Base-by-base conservation (phyloP, 768 basidiomycete genomes). In the Termitomyces sp. region DNA sequence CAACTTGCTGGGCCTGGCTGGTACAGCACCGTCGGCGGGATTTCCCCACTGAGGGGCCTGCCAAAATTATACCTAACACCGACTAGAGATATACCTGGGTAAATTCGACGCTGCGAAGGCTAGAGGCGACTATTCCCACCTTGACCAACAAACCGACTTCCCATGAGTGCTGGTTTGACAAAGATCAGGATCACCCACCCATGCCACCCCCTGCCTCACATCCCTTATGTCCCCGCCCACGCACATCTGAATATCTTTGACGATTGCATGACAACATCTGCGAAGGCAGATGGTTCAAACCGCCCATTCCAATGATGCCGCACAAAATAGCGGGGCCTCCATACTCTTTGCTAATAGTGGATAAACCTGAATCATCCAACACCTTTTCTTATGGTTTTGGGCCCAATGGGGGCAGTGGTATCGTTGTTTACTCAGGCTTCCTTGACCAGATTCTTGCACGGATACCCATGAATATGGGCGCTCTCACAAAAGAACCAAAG, bases 301-400 rank as follows among this genome's bases (percentile, higher is more conserved):
- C 72, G 12, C 72, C 78, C 13, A 73, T 36, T 22, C 37, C 58
- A 12, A 54, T 36, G 31, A 48, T 77, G 22, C 77, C 85, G 4
- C 86, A 88, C 61, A 69, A 77, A 22, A 81, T 88, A 47, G 76
- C 89, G 11, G 93, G 93, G 0, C 91, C 93, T 31, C 94, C 94
- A 0, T 98, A 95, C 69, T 90, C 92, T 36, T 75, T 99, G 6
- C 80, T 99, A 46, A 70, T 99, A n/a, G 84, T 96, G 48, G 92
- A 98, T 52, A 86, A 87, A 60, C 87, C 92, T 1, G 88, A 91
- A 59, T 78, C 85, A 2, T 81, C 84, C 9, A 99, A 98, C 67
- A 96, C 97, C 1, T 97, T 99, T 71, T 92, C 90, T 1, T 98
- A 95, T 68, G 96, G 96, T 1, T 98, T 98, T 64, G 93, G 93